phyloP scores from a whole-genome alignment of 768 basidiomycete species.

The Cystoderma amianthinum region DNA sequence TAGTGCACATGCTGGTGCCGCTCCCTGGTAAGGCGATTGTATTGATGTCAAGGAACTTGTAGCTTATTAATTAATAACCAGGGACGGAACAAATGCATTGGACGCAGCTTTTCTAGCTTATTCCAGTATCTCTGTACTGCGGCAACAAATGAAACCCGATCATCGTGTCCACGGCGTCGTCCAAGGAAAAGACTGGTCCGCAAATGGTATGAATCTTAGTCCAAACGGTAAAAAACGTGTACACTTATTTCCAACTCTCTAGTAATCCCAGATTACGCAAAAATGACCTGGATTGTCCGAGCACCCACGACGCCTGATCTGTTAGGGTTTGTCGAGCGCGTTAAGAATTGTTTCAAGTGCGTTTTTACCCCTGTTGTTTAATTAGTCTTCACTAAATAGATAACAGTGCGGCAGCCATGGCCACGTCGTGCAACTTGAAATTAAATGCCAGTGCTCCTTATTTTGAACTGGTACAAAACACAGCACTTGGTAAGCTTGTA shows the following conservation, averaged over 20 bases:
- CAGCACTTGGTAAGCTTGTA: conserved; percentile 36
- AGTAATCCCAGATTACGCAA: conserved; percentile 85
- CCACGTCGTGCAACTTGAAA: conserved; percentile 50
- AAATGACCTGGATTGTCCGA: conserved; percentile 66
- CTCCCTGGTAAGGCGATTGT: conserved; percentile 51
- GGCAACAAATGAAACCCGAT: conserved; percentile 84
- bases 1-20: conserved; percentile 74
- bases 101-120: conserved; percentile 88
- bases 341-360: conserved; percentile 68
- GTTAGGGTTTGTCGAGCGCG: conserved; percentile 44
- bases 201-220: conserved; percentile 48
- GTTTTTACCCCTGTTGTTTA: conserved; percentile 12
- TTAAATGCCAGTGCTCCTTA: conserved; percentile 34
- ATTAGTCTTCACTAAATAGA: conserved; percentile 5
- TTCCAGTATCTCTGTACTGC: conserved; percentile 66
- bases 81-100: conserved; percentile 81
- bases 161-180: conserved; percentile 77
- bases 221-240: background rate
- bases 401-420: conserved; percentile 56
- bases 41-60: background rate
- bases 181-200: conserved; percentile 56
- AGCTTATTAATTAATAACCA: conserved; percentile 11
- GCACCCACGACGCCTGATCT: conserved; percentile 60
- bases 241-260: conserved; percentile 3
- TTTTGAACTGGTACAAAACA: conserved; percentile 55